Percentiles rank a stretch among this genome's conserved stretches.
phyloP scores from a whole-genome alignment of 139 green algal genomes.

The Closterium sp. region DNA sequence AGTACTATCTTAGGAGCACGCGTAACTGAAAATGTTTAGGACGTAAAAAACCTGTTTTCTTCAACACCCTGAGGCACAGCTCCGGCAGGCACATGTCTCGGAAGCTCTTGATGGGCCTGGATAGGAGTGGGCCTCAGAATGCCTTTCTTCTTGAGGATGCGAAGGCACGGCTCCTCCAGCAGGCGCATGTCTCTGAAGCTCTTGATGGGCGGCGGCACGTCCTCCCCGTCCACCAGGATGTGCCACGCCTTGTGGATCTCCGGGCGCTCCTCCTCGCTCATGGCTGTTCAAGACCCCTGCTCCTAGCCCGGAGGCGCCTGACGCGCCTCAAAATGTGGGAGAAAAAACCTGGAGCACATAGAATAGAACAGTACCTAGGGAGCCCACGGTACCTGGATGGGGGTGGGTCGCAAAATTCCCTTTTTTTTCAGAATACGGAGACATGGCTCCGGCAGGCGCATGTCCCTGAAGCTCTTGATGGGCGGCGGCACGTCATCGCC shows the following conservation, averaged over 20 bases:
- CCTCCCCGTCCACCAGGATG: slow-evolving; percentile 83
- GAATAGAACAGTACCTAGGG: no score
- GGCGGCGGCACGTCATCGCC: slow-evolving; percentile 83
- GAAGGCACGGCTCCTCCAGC: slow-evolving; percentile 50
- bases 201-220: slow-evolving; percentile 83
- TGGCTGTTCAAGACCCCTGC: no score
- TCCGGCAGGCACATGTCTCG: no score
- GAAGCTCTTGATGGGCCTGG: no score
- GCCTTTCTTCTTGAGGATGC: slow-evolving; percentile 67
- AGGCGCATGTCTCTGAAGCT: slow-evolving; percentile 76
- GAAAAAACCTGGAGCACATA: background rate
- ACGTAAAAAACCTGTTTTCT: no score
- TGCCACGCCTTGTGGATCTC: slow-evolving; percentile 78
- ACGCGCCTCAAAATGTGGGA: no score
- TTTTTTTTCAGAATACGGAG: slow-evolving; percentile 63
- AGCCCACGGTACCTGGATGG: slow-evolving; percentile 42
- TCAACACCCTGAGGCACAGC: no score
- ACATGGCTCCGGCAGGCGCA: slow-evolving; percentile 64
- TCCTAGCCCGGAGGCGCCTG: no score
- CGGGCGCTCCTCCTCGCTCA: slow-evolving; percentile 65
- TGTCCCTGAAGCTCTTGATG: slow-evolving; percentile 76
- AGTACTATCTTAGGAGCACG: no score
- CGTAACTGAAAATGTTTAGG: no score
- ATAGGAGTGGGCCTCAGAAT: slow-evolving; percentile 67
- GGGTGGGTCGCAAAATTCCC: slow-evolving; percentile 70